A percentile compares a stretch with the other conserved stretches of the same genome.
phyloP scores from a whole-genome alignment of 495 filamentous ascomycete genomes.

The Penicillium crystallinum region DNA sequence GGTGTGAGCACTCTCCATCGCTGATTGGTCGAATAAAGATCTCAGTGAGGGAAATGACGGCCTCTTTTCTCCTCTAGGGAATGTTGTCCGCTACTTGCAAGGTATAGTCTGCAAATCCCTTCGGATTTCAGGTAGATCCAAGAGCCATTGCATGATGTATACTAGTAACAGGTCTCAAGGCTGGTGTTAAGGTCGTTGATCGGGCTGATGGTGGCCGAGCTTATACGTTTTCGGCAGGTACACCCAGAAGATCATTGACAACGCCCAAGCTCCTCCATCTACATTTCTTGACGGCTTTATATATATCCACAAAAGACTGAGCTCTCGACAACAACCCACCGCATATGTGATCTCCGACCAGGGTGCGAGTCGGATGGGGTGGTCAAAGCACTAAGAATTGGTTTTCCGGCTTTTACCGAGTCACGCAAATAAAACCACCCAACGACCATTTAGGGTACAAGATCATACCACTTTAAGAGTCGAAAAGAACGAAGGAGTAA shows the following conservation, averaged over 20 bases:
- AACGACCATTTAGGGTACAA: too few relatives aligned
- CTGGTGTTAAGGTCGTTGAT: background rate
- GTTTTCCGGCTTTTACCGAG: too few relatives aligned
- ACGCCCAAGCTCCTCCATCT: too few relatives aligned
- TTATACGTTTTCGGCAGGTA: slow-evolving; percentile 21
- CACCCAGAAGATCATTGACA: slow-evolving; percentile 6
- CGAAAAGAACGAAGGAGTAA: too few relatives aligned
- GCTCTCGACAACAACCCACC: too few relatives aligned
- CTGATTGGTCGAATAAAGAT: slow-evolving; percentile 25
- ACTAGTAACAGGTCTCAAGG: background rate
- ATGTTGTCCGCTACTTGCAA: slow-evolving; percentile 8
- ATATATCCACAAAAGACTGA: too few relatives aligned
- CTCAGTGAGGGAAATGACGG: slow-evolving; percentile 20
- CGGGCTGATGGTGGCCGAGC: background rate
- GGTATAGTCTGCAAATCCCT: slow-evolving; percentile 17
- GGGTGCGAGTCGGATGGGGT: too few relatives aligned
- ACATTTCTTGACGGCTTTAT: too few relatives aligned
- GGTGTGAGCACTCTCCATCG: background rate
- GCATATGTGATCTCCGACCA: too few relatives aligned
- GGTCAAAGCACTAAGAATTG: too few relatives aligned
- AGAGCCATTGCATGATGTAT: background rate
- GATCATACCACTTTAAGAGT: too few relatives aligned
- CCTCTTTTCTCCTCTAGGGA: slow-evolving; percentile 18
- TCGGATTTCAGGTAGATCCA: slow-evolving; percentile 6
- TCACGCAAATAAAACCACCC: too few relatives aligned